phyloP scores from a whole-genome alignment of 164 flowering plant genomes.

The Cinnamomum chago region DNA sequence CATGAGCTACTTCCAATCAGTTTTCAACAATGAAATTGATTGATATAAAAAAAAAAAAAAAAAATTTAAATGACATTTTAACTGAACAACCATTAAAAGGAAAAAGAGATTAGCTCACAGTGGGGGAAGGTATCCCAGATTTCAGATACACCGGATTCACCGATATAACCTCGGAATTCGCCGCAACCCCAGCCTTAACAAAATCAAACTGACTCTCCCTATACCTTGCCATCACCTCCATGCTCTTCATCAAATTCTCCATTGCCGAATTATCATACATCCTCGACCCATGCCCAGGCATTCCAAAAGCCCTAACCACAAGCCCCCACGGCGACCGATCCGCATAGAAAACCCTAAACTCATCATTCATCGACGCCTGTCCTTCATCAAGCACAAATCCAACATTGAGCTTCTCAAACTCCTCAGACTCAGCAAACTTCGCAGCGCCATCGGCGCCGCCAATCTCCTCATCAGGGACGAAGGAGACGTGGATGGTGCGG shows the following conservation, averaged over 20 bases:
- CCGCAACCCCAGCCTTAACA: conserved; percentile 71
- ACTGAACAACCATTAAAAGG: neutral
- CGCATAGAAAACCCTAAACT: conserved; percentile 77
- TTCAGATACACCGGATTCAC: conserved; percentile 81
- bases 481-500: conserved; percentile 54
- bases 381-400: conserved; percentile 95
- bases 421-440: conserved; percentile 52
- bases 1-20: neutral
- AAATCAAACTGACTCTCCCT: conserved; percentile 69
- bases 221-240: conserved; percentile 58
- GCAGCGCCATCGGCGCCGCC: conserved; percentile 71
- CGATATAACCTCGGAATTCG: conserved; percentile 72
- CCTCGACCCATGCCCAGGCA: conserved; percentile 84
- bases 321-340: conserved; percentile 72
- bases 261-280: conserved; percentile 75
- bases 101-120: conserved; percentile 30
- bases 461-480: conserved; percentile 91
- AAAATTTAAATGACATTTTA: neutral
- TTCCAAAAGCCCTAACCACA: conserved; percentile 58
- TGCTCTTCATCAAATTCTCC: conserved; percentile 92
- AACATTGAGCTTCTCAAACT: conserved; percentile 58
- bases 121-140: conserved; percentile 61
- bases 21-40: neutral
- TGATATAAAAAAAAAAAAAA: too few relatives aligned
- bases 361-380: conserved; percentile 61